phyloP scores from a whole-genome alignment of 1,284 basidiomycete species.

The Tilletia horrida region DNA sequence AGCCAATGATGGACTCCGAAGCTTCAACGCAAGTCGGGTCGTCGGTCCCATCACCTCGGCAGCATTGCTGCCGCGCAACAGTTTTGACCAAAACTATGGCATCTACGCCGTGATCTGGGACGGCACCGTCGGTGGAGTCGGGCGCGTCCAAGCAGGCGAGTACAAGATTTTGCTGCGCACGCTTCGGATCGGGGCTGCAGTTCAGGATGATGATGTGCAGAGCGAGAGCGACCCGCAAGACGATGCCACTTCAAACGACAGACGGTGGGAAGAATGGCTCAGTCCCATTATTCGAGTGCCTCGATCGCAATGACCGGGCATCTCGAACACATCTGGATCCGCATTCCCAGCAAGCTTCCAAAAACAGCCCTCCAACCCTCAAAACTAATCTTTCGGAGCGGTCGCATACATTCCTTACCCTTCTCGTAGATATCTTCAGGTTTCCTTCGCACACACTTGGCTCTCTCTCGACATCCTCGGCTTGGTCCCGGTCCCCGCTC shows the following conservation, averaged over 20 bases:
- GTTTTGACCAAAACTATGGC: slow-evolving; percentile 7
- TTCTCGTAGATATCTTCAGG: too few species aligned
- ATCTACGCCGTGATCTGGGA: slow-evolving; percentile 18
- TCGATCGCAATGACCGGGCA: too few species aligned
- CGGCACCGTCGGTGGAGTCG: slow-evolving; percentile 10
- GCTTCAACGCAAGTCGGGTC: slow-evolving; percentile 2
- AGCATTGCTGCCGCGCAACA: slow-evolving; percentile 11
- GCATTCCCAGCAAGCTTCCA: too few species aligned
- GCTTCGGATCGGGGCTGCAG: background rate
- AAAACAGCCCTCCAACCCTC: too few species aligned
- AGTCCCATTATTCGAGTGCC: slow-evolving; percentile 5
- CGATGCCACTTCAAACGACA: background rate
- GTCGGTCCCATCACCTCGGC: slow-evolving; percentile 3
- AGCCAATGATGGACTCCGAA: background rate
- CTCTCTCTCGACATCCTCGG: too few species aligned
- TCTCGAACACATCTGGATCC: too few species aligned
- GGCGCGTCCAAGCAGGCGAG: slow-evolving; percentile 5
- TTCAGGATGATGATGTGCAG: background rate
- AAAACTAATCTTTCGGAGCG: too few species aligned
- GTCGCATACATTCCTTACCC: too few species aligned
- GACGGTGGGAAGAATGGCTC: slow-evolving; percentile 11
- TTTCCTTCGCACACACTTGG: too few species aligned
- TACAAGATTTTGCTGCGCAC: slow-evolving; percentile 10
- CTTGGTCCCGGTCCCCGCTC: too few species aligned
- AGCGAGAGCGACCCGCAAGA: slow-evolving; percentile 7